Conservation (phyloP, 345 rosid species). For the Dipteronia dyeriana region DNA sequence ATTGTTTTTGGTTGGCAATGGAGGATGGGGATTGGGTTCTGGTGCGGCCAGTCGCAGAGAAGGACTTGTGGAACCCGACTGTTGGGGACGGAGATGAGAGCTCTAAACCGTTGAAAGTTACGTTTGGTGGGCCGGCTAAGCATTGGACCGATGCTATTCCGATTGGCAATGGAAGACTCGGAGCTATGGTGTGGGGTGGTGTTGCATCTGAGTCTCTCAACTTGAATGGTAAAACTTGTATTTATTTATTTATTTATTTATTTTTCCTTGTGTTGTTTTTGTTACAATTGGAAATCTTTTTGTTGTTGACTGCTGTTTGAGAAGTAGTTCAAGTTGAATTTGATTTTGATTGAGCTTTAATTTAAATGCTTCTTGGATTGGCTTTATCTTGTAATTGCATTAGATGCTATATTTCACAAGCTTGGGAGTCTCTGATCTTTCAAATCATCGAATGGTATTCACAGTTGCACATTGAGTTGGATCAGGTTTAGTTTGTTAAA, state of each 20-base stretch:
- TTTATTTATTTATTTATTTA: background rate
- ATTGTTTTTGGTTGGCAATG: background rate
- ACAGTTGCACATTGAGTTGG: background rate
- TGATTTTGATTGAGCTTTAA: background rate
- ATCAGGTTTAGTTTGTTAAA: background rate
- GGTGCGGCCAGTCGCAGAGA: constrained; percentile 47
- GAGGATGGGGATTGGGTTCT: constrained; percentile 52
- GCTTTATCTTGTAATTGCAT: constrained; percentile 3
- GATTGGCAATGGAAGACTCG: constrained; percentile 90
- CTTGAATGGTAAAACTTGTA: constrained; percentile 57
- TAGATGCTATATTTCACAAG: background rate
- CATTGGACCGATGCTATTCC: constrained; percentile 92
- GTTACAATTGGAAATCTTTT: background rate
- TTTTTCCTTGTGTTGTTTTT: background rate
- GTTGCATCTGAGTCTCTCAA: constrained; percentile 68
- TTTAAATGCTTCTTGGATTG: background rate
- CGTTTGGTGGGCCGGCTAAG: constrained; percentile 68
- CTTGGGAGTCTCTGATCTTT: background rate
- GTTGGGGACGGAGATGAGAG: constrained; percentile 30
- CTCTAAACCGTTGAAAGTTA: constrained; percentile 58
- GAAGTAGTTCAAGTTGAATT: background rate
- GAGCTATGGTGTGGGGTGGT: constrained; percentile 97
- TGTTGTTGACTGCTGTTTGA: background rate
- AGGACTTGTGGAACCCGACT: constrained; percentile 46
- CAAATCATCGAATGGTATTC: background rate